Evolutionary conservation across 306 rosid genomes (phyloP).

Genomic region (Malus domestica): DNA sequence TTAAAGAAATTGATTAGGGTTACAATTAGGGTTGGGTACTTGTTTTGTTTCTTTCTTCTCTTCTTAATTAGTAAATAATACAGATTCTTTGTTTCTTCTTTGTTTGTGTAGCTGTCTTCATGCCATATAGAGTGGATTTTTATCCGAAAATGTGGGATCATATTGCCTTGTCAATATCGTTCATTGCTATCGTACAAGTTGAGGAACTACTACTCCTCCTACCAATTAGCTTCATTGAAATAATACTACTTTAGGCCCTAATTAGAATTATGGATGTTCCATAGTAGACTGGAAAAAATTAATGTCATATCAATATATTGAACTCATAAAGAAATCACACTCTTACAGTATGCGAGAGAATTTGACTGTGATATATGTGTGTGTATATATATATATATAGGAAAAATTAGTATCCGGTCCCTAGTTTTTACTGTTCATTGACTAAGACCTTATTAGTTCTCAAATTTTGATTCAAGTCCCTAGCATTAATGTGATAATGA

Average conservation of each 20-base stretch:
- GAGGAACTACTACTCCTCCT: not conserved
- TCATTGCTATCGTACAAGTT: not conserved
- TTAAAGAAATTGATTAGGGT: not conserved
- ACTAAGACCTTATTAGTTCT: no score
- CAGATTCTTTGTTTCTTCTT: not conserved
- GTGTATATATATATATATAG: no score
- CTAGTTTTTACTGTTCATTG: no score
- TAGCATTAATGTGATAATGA: no score
- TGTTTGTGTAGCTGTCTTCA: conserved; percentile 1
- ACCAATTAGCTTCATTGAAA: not conserved
- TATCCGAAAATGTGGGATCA: not conserved
- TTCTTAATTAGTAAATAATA: not conserved
- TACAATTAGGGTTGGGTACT: not conserved
- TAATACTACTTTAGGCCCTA: not conserved
- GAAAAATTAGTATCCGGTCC: no score
- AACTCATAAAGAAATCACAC: no score
- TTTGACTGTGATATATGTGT: no score
- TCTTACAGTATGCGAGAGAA: no score
- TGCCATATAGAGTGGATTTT: not conserved
- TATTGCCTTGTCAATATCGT: not conserved
- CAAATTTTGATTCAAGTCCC: no score
- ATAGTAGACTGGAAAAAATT: no score
- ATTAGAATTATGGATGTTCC: not conserved
- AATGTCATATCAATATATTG: no score
- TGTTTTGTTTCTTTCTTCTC: not conserved